Evolutionary conservation across 2,329 filamentous ascomycete genomes (phyloP).

Genomic region (Alternaria incomplexa): DNA sequence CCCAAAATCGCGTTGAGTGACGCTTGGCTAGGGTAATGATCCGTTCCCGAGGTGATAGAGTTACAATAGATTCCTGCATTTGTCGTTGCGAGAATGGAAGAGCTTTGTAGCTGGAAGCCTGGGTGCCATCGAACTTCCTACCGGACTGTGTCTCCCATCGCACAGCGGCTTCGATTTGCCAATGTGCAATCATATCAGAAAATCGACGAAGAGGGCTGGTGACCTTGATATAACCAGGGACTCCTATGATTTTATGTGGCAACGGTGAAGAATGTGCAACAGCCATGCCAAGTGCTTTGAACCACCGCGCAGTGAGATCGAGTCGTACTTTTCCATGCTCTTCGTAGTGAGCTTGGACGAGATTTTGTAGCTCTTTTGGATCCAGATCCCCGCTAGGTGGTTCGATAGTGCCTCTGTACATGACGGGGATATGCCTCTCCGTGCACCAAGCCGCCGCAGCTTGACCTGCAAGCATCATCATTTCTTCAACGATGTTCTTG

Average conservation of each 20-base stretch:
- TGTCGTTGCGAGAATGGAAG: constrained; percentile 59
- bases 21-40: constrained; percentile 50
- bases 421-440: constrained; percentile 58
- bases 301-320: constrained; percentile 50
- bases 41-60: constrained; percentile 52
- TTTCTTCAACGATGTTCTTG: constrained; percentile 42
- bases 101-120: constrained; percentile 44
- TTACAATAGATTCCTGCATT: constrained; percentile 58
- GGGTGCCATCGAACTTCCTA: constrained; percentile 45
- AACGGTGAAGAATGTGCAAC: constrained; percentile 56
- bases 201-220: constrained; percentile 68
- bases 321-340: constrained; percentile 45
- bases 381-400: constrained; percentile 17
- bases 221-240: constrained; percentile 62
- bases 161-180: constrained; percentile 68
- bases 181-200: constrained; percentile 66
- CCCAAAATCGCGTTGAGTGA: constrained; percentile 56
- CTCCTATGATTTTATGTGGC: constrained; percentile 58
- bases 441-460: constrained; percentile 59
- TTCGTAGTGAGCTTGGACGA: constrained; percentile 47
- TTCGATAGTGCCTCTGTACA: constrained; percentile 54
- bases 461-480: constrained; percentile 64
- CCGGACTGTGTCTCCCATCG: constrained; percentile 60
- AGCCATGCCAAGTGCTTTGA: constrained; percentile 49
- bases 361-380: constrained; percentile 32